Conservation (phyloP, 129 eudicot genomes). For the Saussurea involucrata region DNA sequence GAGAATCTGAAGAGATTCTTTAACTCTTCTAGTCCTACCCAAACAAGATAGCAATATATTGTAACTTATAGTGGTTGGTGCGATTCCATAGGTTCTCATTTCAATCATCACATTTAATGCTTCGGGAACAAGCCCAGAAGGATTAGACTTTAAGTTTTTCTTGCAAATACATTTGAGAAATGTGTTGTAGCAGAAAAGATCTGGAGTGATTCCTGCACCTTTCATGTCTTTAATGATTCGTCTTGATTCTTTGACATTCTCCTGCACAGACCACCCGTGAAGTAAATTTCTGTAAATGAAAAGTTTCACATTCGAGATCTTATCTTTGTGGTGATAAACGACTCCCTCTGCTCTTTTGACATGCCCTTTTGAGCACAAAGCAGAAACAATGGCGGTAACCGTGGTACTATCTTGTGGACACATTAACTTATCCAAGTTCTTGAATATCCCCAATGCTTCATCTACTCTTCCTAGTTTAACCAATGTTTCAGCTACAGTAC, state of each 20-base stretch:
- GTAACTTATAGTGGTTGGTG: slow-evolving; percentile 47
- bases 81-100: slow-evolving; percentile 43
- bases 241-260: slow-evolving; percentile 56
- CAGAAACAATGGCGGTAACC: slow-evolving; percentile 45
- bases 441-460: slow-evolving; percentile 61
- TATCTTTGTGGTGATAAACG: slow-evolving; percentile 50
- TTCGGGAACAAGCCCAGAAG: slow-evolving; percentile 62
- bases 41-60: slow-evolving; percentile 54
- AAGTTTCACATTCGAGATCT: slow-evolving; percentile 40
- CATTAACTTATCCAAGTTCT: slow-evolving; percentile 45
- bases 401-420: slow-evolving; percentile 46
- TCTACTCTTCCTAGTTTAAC: slow-evolving; percentile 60
- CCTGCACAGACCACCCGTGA: slow-evolving; percentile 50
- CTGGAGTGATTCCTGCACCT: slow-evolving; percentile 43
- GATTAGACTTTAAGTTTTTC: slow-evolving; percentile 49
- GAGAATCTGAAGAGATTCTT: slow-evolving; percentile 51
- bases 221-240: slow-evolving; percentile 54
- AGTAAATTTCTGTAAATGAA: slow-evolving; percentile 56
- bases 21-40: slow-evolving; percentile 56
- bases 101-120: slow-evolving; percentile 63
- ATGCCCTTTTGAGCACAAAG: slow-evolving; percentile 62
- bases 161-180: slow-evolving; percentile 53
- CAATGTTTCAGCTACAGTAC: slow-evolving; percentile 34
- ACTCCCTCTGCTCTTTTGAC: slow-evolving; percentile 66
- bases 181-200: slow-evolving; percentile 51